phyloP scores from a whole-genome alignment of 2,329 filamentous ascomycete species.

The Phaeoacremonium minimum region DNA sequence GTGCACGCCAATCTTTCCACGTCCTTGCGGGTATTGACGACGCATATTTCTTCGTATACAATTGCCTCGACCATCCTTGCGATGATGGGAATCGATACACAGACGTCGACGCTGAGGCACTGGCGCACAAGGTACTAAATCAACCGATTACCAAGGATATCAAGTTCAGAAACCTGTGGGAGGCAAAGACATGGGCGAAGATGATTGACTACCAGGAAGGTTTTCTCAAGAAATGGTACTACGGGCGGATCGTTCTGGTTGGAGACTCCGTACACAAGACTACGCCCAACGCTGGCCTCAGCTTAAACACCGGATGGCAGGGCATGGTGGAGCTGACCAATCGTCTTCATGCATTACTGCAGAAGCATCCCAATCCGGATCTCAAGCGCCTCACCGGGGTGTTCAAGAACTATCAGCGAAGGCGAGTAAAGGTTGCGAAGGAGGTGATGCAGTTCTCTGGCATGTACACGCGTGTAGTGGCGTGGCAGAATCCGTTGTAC shows the following conservation, averaged over 20 bases:
- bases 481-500: slow-evolving; percentile 10
- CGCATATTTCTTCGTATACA: slow-evolving; percentile 11
- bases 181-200: slow-evolving; percentile 3
- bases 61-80: slow-evolving; percentile 8
- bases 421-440: slow-evolving; percentile 8
- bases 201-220: slow-evolving; percentile 14
- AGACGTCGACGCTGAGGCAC: slow-evolving; percentile 9
- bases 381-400: slow-evolving; percentile 7
- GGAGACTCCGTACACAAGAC: slow-evolving; percentile 17
- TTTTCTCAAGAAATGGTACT: slow-evolving; percentile 10
- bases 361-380: slow-evolving; percentile 3
- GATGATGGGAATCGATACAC: slow-evolving; percentile 8
- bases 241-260: slow-evolving; percentile 12
- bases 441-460: slow-evolving; percentile 6
- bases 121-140: slow-evolving; percentile 7
- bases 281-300: slow-evolving; percentile 14
- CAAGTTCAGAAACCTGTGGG: slow-evolving; percentile 11
- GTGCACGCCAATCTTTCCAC: slow-evolving; percentile 6
- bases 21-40: slow-evolving; percentile 5
- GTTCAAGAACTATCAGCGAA: slow-evolving; percentile 12
- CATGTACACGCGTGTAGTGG: slow-evolving; percentile 10
- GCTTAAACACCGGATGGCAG: slow-evolving; percentile 15
- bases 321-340: slow-evolving; percentile 13
- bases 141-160: slow-evolving; percentile 8
- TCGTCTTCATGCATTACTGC: slow-evolving; percentile 7